A percentile compares a stretch with the other conserved stretches of the same genome.
These are phyloP conservation scores for Quercus tomentella DNA, from an alignment of 331 rosid species.

Conservation along the genomic window DNA sequence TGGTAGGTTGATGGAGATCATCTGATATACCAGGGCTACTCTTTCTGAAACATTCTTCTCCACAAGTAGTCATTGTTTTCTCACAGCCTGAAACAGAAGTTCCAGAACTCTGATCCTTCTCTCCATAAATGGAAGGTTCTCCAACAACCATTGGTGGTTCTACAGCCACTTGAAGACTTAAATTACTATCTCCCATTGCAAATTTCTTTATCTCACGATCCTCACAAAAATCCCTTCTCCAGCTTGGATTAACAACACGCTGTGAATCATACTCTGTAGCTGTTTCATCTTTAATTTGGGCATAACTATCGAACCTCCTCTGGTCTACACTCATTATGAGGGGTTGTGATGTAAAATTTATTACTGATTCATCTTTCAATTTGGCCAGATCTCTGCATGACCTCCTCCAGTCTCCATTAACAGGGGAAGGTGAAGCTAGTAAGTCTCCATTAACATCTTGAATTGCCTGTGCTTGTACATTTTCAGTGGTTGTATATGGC, in stretches of 20 bases:
- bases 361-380: slow-evolving; percentile 11
- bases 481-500: background rate
- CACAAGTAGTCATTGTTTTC: background rate
- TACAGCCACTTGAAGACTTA: background rate
- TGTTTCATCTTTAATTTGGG: background rate
- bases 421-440: background rate
- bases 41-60: slow-evolving; percentile 12
- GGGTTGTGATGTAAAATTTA: background rate
- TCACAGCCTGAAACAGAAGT: background rate
- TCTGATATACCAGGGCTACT: slow-evolving; percentile 1
- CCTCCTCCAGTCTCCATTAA: slow-evolving; percentile 28
- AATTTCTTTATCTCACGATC: background rate
- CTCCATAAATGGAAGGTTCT: slow-evolving; percentile 1
- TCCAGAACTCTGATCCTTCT: slow-evolving; percentile 12
- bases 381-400: slow-evolving; percentile 3
- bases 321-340: background rate
- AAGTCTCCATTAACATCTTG: background rate
- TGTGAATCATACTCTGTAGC: too few species aligned
- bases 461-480: slow-evolving; percentile 7
- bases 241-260: too few species aligned
- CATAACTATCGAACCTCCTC: background rate
- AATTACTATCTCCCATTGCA: slow-evolving; percentile 3
- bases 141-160: slow-evolving; percentile 14
- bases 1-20: slow-evolving; percentile 3
- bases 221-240: too few species aligned